These are phyloP conservation scores for Candida frijolesensis DNA, from an alignment of 1,139 yeast genomes.

Conservation along the genomic window DNA sequence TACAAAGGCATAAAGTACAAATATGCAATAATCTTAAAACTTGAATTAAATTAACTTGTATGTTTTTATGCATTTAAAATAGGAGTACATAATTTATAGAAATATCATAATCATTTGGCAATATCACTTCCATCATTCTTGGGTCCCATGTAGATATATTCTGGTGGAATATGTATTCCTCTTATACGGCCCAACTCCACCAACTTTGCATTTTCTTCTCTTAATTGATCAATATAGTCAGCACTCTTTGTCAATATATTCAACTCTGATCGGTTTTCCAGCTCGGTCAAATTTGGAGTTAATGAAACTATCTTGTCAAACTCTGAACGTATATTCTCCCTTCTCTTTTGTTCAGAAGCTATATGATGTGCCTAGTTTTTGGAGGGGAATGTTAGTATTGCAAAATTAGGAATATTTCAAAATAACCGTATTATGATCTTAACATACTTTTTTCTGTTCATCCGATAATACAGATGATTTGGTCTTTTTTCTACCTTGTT, in stretches of 20 bases:
- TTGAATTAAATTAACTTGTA: slow-evolving; percentile 15
- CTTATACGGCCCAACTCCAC: slow-evolving; percentile 35
- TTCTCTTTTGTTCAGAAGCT: slow-evolving; percentile 52
- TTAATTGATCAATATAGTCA: slow-evolving; percentile 45
- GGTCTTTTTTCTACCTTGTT: slow-evolving; percentile 21
- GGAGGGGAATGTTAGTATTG: slow-evolving; percentile 15
- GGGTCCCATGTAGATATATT: slow-evolving; percentile 44
- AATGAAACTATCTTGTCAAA: slow-evolving; percentile 47
- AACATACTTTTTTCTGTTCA: slow-evolving; percentile 48
- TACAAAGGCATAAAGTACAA: slow-evolving; percentile 21
- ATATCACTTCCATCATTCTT: slow-evolving; percentile 21
- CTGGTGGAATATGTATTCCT: slow-evolving; percentile 43
- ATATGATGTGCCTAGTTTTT: slow-evolving; percentile 46
- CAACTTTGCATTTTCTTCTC: slow-evolving; percentile 40
- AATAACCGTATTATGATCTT: neutral
- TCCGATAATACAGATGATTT: slow-evolving; percentile 40
- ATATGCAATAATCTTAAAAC: slow-evolving; percentile 25
- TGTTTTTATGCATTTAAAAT: neutral
- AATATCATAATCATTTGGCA: slow-evolving; percentile 12
- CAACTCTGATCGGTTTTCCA: slow-evolving; percentile 48
- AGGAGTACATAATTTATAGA: neutral
- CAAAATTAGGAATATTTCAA: neutral
- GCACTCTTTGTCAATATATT: slow-evolving; percentile 50
- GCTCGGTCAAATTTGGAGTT: slow-evolving; percentile 44
- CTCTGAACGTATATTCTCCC: slow-evolving; percentile 50